Conservation (phyloP, 768 basidiomycete genomes). For the Boletus coccyginus region DNA sequence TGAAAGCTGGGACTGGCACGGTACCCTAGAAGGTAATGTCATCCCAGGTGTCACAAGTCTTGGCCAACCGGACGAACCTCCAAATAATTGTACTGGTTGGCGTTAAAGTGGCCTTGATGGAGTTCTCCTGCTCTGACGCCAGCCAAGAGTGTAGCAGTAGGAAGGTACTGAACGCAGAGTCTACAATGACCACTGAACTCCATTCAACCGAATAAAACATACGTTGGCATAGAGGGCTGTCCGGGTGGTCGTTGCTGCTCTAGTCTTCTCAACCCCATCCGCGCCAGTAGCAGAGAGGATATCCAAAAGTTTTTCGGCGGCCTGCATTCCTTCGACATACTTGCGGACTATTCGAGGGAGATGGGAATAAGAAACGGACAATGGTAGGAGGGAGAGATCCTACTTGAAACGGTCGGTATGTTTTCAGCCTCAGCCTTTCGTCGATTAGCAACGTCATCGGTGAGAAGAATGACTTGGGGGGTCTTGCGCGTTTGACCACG, state of each 20-base stretch:
- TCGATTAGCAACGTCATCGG: constrained; percentile 86
- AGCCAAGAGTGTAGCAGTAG: constrained; percentile 65
- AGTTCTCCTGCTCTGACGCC: constrained; percentile 83
- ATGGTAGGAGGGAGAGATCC: background rate
- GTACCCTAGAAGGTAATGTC: constrained; percentile 55
- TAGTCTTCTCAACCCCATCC: constrained; percentile 62
- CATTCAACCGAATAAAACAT: constrained; percentile 13
- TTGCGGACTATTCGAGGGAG: constrained; percentile 50
- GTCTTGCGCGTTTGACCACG: constrained; percentile 46
- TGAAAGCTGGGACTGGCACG: constrained; percentile 69
- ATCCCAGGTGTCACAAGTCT: background rate
- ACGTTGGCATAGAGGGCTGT: constrained; percentile 77
- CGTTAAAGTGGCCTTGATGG: constrained; percentile 93
- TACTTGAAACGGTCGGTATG: constrained; percentile 63
- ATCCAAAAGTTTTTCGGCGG: constrained; percentile 70
- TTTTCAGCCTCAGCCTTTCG: constrained; percentile 68
- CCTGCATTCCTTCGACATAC: constrained; percentile 76
- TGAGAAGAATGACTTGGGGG: constrained; percentile 75
- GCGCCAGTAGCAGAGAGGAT: constrained; percentile 69
- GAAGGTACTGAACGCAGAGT: constrained; percentile 60
- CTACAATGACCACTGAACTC: background rate
- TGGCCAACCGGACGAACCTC: constrained; percentile 51
- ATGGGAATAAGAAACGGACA: background rate
- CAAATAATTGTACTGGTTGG: constrained; percentile 93
- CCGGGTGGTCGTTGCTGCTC: constrained; percentile 48